Percentiles rank a stretch among this genome's conserved stretches.
Evolutionary conservation across 169 alveolate genomes (phyloP).

Genomic region (Plasmodium gonderi): DNA sequence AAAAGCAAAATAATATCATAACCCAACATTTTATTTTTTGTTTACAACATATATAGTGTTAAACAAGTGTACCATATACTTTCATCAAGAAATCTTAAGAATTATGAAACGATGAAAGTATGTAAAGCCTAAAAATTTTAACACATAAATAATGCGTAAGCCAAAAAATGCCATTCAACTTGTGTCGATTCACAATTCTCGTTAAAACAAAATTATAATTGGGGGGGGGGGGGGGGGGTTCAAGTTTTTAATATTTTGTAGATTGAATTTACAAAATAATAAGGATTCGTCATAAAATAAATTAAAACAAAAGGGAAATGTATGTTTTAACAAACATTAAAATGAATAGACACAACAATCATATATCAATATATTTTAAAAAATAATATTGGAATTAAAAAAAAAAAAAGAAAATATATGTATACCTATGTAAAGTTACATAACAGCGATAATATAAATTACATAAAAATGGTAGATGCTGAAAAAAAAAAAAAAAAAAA

Average conservation of each 20-base stretch:
- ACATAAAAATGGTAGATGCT: neutral
- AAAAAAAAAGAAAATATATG: conserved; percentile 27
- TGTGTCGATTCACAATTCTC: neutral
- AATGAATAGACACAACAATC: conserved; percentile 15
- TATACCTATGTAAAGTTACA: neutral
- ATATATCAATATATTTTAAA: neutral
- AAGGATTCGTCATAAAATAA: neutral
- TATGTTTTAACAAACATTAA: conserved; percentile 42
- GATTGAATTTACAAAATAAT: conserved; percentile 45
- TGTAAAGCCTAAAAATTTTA: neutral
- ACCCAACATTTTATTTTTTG: neutral
- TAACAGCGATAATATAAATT: conserved; percentile 4
- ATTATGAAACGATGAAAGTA: neutral
- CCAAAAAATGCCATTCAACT: neutral
- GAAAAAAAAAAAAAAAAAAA: neutral
- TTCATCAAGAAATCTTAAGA: neutral
- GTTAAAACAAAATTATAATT: conserved; percentile 8
- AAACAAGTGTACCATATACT: neutral
- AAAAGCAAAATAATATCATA: neutral
- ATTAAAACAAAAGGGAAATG: conserved; percentile 17
- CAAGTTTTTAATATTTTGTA: conserved; percentile 33
- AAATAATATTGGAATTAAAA: conserved; percentile 13
- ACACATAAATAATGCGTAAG: neutral
- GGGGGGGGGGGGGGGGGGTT: neutral
- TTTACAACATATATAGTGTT: neutral